phyloP scores from a whole-genome alignment of 2,329 filamentous ascomycete genomes.

The Fusarium verrucosum region DNA sequence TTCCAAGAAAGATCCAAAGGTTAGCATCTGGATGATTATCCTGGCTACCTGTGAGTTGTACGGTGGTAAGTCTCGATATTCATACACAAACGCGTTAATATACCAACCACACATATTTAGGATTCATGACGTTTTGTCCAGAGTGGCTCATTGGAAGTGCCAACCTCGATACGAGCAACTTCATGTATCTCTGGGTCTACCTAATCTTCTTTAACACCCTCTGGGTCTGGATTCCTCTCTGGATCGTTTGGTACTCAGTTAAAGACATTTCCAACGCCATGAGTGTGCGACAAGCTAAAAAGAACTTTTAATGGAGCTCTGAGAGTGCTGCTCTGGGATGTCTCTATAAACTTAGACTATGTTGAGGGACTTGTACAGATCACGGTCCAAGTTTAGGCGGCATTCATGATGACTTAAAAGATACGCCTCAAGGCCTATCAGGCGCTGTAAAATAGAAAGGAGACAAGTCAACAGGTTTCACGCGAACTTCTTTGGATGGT shows the following conservation, averaged over 20 bases:
- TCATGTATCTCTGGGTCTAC: constrained; percentile 74
- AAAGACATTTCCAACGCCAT: constrained; percentile 66
- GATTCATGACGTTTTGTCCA: constrained; percentile 76
- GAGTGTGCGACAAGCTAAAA: constrained; percentile 45
- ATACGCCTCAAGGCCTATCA: too few species aligned
- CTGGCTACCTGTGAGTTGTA: constrained; percentile 74
- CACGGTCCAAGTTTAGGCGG: too few species aligned
- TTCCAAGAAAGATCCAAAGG: constrained; percentile 62
- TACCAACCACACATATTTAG: constrained; percentile 47
- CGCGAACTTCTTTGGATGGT: too few species aligned
- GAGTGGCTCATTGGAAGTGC: constrained; percentile 72
- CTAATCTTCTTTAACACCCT: constrained; percentile 74
- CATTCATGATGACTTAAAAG: too few species aligned
- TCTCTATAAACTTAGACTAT: too few species aligned
- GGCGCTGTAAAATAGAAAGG: too few species aligned
- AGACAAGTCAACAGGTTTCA: too few species aligned
- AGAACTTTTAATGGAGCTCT: constrained; percentile 44
- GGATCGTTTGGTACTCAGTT: constrained; percentile 64
- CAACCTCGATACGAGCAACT: constrained; percentile 72
- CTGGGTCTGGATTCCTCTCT: constrained; percentile 72
- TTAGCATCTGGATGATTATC: constrained; percentile 70
- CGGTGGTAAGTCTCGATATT: constrained; percentile 58
- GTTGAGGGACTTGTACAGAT: too few species aligned
- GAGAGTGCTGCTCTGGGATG: too few species aligned
- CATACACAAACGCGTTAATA: not conserved